These are phyloP conservation scores for Pyrenophora teres DNA, from an alignment of 2,329 filamentous ascomycete species.

Conservation along the genomic window DNA sequence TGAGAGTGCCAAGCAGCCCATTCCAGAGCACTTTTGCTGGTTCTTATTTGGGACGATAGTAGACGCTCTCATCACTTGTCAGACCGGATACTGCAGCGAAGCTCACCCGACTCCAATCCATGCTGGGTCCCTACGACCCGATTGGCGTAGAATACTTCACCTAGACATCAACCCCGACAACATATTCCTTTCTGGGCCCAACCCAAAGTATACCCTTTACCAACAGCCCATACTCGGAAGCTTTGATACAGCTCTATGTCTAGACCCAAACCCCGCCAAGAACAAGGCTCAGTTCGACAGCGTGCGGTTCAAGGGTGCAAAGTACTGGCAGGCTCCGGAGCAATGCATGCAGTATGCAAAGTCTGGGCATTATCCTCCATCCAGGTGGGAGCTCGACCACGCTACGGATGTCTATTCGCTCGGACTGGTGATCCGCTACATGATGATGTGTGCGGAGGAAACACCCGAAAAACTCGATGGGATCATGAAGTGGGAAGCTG, in stretches of 20 bases:
- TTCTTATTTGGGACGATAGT: constrained; percentile 5
- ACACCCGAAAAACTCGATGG: not conserved
- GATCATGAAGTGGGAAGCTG: not conserved
- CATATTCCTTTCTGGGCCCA: not conserved
- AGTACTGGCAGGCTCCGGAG: constrained; percentile 1
- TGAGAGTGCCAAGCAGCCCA: not conserved
- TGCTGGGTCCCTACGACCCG: not conserved
- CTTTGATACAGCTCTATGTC: not conserved
- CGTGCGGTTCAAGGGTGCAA: not conserved
- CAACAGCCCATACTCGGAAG: constrained; percentile 1
- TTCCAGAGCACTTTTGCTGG: constrained; percentile 11
- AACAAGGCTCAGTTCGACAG: not conserved
- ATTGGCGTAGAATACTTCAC: not conserved
- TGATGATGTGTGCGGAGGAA: constrained; percentile 6
- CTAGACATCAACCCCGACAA: constrained; percentile 1
- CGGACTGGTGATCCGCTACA: not conserved
- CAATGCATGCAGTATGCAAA: not conserved
- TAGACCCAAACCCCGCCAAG: not conserved
- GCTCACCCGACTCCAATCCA: not conserved
- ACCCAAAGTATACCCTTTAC: constrained; percentile 6
- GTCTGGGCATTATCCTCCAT: not conserved
- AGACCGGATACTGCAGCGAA: constrained; percentile 1
- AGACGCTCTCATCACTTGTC: constrained; percentile 2
- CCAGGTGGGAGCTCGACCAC: not conserved
- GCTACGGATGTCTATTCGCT: constrained; percentile 3